Percentiles rank a stretch among this genome's conserved stretches.
These are phyloP conservation scores for Hyaloscypha finlandica DNA, from an alignment of 495 filamentous ascomycete genomes.

Conservation along the genomic window DNA sequence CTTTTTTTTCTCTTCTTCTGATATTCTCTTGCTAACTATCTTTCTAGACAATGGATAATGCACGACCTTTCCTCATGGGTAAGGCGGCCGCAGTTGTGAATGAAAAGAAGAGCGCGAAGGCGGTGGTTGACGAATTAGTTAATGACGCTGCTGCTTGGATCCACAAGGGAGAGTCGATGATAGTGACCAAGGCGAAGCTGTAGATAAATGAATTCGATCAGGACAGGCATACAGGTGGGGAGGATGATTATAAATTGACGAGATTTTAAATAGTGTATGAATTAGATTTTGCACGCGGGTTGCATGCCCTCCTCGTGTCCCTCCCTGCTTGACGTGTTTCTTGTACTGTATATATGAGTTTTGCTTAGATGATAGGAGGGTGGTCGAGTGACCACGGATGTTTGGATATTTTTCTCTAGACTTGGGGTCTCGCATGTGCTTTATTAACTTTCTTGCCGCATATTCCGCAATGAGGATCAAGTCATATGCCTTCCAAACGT, in stretches of 20 bases:
- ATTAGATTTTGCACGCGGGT: slow-evolving; percentile 19
- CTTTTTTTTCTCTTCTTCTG: neutral
- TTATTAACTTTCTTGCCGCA: too few species aligned
- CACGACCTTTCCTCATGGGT: slow-evolving; percentile 92
- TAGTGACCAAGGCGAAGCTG: slow-evolving; percentile 54
- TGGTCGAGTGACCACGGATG: too few species aligned
- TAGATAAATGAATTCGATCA: slow-evolving; percentile 37
- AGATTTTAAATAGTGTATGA: slow-evolving; percentile 20
- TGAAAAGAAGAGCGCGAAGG: slow-evolving; percentile 91
- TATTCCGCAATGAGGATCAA: too few species aligned
- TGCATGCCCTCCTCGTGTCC: neutral
- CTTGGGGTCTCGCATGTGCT: too few species aligned
- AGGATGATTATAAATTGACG: slow-evolving; percentile 1
- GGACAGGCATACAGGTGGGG: neutral
- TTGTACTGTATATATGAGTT: too few species aligned
- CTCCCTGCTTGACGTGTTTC: too few species aligned
- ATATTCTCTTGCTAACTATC: slow-evolving; percentile 31
- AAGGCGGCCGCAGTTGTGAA: slow-evolving; percentile 93
- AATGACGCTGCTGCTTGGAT: slow-evolving; percentile 73
- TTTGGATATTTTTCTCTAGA: too few species aligned
- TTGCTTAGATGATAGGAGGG: too few species aligned
- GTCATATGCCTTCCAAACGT: too few species aligned
- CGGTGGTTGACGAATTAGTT: slow-evolving; percentile 92
- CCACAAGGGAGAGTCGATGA: slow-evolving; percentile 64
- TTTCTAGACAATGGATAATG: slow-evolving; percentile 77